phyloP scores from a whole-genome alignment of 805 yeast species.

The Ogataea corticis region DNA sequence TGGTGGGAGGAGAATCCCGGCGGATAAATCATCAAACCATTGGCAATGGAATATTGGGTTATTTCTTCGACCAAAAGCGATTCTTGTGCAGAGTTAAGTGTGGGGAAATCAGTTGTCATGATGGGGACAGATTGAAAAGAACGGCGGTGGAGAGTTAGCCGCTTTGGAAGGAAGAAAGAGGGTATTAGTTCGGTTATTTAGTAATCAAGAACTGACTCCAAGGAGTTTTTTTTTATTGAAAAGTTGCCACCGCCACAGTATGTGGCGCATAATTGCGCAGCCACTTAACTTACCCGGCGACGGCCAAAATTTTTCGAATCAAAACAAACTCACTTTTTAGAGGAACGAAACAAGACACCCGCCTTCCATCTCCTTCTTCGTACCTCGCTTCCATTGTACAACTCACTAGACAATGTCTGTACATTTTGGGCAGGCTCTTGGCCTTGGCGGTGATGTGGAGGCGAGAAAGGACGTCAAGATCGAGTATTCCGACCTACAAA shows the following conservation, averaged over 20 bases:
- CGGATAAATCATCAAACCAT: conserved; percentile 84
- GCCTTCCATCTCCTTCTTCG: too few relatives aligned
- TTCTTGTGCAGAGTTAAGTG: conserved; percentile 8
- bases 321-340: conserved; percentile 7
- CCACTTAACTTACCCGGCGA: not conserved
- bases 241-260: too few relatives aligned
- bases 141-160: too few relatives aligned
- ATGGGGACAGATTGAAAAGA: too few relatives aligned
- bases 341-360: not conserved
- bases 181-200: too few relatives aligned
- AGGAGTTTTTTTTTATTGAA: too few relatives aligned
- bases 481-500: conserved; percentile 28
- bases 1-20: conserved; percentile 47
- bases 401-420: conserved; percentile 24
- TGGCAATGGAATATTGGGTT: conserved; percentile 75
- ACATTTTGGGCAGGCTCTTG: conserved; percentile 31
- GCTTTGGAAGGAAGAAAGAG: too few relatives aligned
- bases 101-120: conserved; percentile 19
- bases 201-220: too few relatives aligned
- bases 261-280: not conserved
- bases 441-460: conserved; percentile 18
- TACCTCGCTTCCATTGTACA: too few relatives aligned
- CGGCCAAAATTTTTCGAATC: conserved; percentile 8
- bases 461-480: conserved; percentile 19
- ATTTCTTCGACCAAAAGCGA: conserved; percentile 26